Base-by-base conservation (phyloP, 257 asterid genomes). In the Capsicum baccatum region DNA sequence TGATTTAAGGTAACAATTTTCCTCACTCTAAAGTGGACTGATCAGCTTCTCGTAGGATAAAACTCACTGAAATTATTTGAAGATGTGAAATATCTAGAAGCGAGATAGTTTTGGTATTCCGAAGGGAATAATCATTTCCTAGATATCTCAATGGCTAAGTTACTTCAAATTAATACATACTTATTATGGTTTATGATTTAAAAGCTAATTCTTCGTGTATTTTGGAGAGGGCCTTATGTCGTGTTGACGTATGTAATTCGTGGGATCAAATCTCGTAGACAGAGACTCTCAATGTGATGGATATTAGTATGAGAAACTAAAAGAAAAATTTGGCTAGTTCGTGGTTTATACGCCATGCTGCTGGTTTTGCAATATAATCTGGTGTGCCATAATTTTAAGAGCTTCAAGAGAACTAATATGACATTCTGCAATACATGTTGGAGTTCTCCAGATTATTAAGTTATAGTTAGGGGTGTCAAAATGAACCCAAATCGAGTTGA, bases 1-100 rank as follows among this genome's bases (percentile, higher is more conserved):
- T 89, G 98, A 94, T 82, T 87, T 95, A 85, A 94, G 99, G 99
- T 95, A 88, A 80, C 74, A 81, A 57, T 33, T 80, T 71, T 80
- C 73, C 13, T 55, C 81, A 66, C 60, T 42, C 42, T 11, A 56
- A 37, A 54, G 44, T 50, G 19, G 19, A 37, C 64, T 44, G 79
- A 6, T 37, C 37, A 44, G 58, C 42, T 73, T 73, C 39, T n/a
- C 33, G 33, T 54, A 55, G 48, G 47, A 55, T 55, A 78, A 78
- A 78, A 54, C 63, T 78, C 26, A 78, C 48, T 54, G 81, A 52
- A 13, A 26, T 33, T 54, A 21, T 78, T 78, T 78, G 82, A 33
- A 55, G 50, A 78, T 54, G 16, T 54, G 33, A 33, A 54, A 55
- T 48, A 78, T 54, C 62, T 74, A 44, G 78, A 69, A 69, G 78